Percentiles rank a stretch among this genome's conserved stretches.
These are phyloP conservation scores for Zea luxurians DNA, from an alignment of 176 grass and related monocot genomes.

Conservation along the genomic window DNA sequence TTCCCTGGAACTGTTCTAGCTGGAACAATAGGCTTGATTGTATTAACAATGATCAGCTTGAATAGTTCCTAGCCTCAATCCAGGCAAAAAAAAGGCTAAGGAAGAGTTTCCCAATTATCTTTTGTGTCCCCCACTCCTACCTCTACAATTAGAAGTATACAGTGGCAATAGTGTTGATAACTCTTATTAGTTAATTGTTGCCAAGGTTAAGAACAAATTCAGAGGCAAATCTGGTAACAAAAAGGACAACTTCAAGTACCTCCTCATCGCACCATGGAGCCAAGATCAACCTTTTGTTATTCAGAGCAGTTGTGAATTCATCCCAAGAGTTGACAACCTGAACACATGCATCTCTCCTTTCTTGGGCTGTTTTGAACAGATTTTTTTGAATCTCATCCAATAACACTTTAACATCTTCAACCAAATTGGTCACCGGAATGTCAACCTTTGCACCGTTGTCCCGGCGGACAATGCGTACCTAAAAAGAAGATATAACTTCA, in stretches of 20 bases:
- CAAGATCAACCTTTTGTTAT: slow-evolving; percentile 63
- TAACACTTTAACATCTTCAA: slow-evolving; percentile 60
- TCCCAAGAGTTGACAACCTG: slow-evolving; percentile 65
- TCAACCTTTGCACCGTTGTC: slow-evolving; percentile 82
- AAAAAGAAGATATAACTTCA: slow-evolving; percentile 24
- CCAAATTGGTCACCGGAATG: slow-evolving; percentile 53
- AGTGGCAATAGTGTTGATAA: background rate
- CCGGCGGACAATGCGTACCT: slow-evolving; percentile 62
- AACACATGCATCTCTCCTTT: slow-evolving; percentile 80
- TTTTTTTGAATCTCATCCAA: slow-evolving; percentile 57
- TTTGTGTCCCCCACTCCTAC: background rate
- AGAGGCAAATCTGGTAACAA: background rate
- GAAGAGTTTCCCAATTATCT: background rate
- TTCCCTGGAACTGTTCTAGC: no score
- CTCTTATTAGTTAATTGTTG: background rate
- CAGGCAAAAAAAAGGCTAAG: background rate
- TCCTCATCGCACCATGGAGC: slow-evolving; percentile 83
- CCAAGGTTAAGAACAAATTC: background rate
- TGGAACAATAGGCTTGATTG: no score
- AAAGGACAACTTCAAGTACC: slow-evolving; percentile 37
- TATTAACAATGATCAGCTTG: no score
- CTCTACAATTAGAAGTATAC: background rate
- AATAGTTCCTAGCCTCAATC: no score
- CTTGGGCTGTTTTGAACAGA: slow-evolving; percentile 65
- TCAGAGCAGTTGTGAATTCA: slow-evolving; percentile 62